Evolutionary conservation across 345 rosid genomes (phyloP), one percentile per base, ranked within the genome.

Genomic region (Corchorus olitorius): DNA sequence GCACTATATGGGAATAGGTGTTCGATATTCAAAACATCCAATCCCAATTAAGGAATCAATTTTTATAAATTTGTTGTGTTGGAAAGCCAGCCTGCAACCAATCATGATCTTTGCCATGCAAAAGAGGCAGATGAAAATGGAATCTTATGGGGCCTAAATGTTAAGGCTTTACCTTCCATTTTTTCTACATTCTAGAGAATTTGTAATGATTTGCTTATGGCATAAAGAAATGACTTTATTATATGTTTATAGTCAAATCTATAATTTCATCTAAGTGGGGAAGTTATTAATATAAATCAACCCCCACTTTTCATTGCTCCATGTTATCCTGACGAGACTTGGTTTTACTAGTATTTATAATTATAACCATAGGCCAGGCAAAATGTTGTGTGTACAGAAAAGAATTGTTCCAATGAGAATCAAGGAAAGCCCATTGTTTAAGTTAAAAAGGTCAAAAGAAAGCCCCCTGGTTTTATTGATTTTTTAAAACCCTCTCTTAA

Each of bases 381-480:
- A 37, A 49, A 70, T 53, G 46, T 53, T 53, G 79, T 76, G 73
- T 45, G 73, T 46, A 14, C 63, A 48, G 59, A 61, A 8, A 27
- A 71, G n/a, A 37, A 27, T 27, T 27, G 27, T 27, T 59, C 50
- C 22, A 14, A 70, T 0, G n/a, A 9, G 33, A 65, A 49, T 11
- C 50, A 17, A 34, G 54, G 48, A 49, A 55, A 58, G 82, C 78
- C 78, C 78, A 79, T n/a, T 17, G 82, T 74, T 68, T 48, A 2
- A 4, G 10, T 19, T 63, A 48, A 60, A 27, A 73, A 48, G 17
- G 69, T 60, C 76, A 74, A 74, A 15, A 63, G 5, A 50, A 35
- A 35, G 61, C 77, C 77, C 77, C 77, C 70, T 3, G 77, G 70
- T 74, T 74, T 52, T 39, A n/a, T 37, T 37, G 1, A 35, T 35